Percentiles rank a stretch among this genome's conserved stretches.
phyloP scores from a whole-genome alignment of 2,329 filamentous ascomycete species.

The Exophiala sideris region DNA sequence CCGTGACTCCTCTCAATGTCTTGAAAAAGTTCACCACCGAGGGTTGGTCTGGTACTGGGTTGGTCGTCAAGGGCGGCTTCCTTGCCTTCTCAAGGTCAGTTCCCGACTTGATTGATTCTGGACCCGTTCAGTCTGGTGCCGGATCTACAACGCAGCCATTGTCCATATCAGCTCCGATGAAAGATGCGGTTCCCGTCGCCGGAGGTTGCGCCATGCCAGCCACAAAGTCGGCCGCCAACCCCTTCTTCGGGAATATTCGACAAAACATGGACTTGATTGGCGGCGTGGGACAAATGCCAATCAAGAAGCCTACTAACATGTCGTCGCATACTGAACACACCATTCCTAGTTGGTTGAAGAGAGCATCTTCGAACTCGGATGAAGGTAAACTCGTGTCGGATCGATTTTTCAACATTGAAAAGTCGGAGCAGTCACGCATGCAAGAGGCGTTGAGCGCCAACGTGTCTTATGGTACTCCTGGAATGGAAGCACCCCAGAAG shows the following conservation, averaged over 20 bases:
- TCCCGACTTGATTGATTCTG: conserved; percentile 60
- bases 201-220: conserved; percentile 81
- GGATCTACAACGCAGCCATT: conserved; percentile 45
- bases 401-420: conserved; percentile 79
- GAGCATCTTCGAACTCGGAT: conserved; percentile 64
- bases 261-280: conserved; percentile 95
- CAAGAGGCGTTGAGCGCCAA: conserved; percentile 67
- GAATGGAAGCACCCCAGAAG: conserved; percentile 38
- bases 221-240: conserved; percentile 67
- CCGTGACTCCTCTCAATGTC: conserved; percentile 75
- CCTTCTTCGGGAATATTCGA: conserved; percentile 93
- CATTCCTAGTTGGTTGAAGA: conserved; percentile 74
- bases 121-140: conserved; percentile 35
- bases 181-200: conserved; percentile 70
- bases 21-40: conserved; percentile 89
- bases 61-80: conserved; percentile 80
- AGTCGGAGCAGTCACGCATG: conserved; percentile 88
- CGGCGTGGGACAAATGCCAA: conserved; percentile 76
- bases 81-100: conserved; percentile 66
- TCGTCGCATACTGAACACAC: conserved; percentile 46
- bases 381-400: conserved; percentile 77
- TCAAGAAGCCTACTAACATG: conserved; percentile 57
- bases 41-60: conserved; percentile 70
- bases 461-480: conserved; percentile 54
- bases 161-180: conserved; percentile 50